Evolutionary conservation across 1,139 yeast genomes (phyloP), one percentile per base, ranked within the genome.

Genomic region (Yarrowia galli): DNA sequence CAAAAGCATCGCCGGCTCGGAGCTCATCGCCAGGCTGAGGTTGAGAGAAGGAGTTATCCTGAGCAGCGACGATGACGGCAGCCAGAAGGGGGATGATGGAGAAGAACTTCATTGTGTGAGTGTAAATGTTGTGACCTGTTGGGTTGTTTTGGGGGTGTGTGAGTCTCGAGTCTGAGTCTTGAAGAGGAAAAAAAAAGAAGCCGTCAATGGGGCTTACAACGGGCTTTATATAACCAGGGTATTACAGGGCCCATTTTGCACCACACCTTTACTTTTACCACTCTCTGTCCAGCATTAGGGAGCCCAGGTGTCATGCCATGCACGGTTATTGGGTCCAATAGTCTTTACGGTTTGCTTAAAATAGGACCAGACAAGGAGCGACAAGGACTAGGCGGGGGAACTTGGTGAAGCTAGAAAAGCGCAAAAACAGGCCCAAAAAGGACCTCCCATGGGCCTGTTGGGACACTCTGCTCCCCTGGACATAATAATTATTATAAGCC

Each of bases 1-100:
- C 72, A 69, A 76, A 73, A 51, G 74, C 67, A 60, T 73, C 69
- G 51, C 81, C 81, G 67, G 81, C 79, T 49, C 71, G 69, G 65
- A 78, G 70, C 64, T 74, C 70, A 58, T 72, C 75, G 68, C 70
- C 70, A 18, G 71, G 73, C 49, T 72, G 71, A 40, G 81, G 81
- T 56, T 75, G 68, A 51, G 76, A 72, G 74, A 78, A 76, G 45
- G 78, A 73, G 72, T 78, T 78, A 58, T 71, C 68, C 68, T 67
- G 69, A 54, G 72, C 71, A 36, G 72, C 69, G 43, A 70, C 67
- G 38, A 70, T 71, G 43, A 70, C 69, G 38, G 71, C 60, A 23
- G 60, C 60, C 32, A 61, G 23, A 13, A 61, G 56, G 20, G 66
- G 56, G 38, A 61, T 35, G 45, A 46, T 25, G 15, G 35, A 22